Conservation (phyloP, 106 monocot species). For the Phalaenopsis equestris region DNA sequence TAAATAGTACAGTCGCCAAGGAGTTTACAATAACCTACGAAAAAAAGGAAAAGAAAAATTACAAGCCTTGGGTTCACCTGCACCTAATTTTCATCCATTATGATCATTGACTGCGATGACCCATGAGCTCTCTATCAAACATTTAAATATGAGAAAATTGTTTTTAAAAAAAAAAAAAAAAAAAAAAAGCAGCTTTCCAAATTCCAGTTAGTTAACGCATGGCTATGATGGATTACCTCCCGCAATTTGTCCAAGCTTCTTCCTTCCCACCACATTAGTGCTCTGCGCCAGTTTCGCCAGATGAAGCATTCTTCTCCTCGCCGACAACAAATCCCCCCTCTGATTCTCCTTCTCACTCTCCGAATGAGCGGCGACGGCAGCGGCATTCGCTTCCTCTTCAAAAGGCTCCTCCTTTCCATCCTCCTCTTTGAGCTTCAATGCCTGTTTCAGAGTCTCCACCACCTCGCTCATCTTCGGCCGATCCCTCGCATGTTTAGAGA, state of each 20-base stretch:
- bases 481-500: constrained; percentile 36
- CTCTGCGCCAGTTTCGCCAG: constrained; percentile 33
- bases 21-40: not conserved
- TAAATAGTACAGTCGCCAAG: not conserved
- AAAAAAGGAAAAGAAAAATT: not conserved
- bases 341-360: constrained; percentile 10
- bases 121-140: not conserved
- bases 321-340: constrained; percentile 14
- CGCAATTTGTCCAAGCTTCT: not conserved
- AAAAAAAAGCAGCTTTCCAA: not conserved
- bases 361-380: not conserved
- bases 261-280: constrained; percentile 14
- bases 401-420: not conserved
- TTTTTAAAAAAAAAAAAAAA: too few species aligned
- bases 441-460: constrained; percentile 33
- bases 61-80: not conserved
- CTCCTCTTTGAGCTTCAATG: constrained; percentile 20
- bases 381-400: constrained; percentile 11
- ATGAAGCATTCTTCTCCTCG: constrained; percentile 39
- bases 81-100: not conserved
- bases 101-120: not conserved
- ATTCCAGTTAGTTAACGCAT: not conserved
- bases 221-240: constrained; percentile 3
- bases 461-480: constrained; percentile 59
- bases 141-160: too few species aligned